Conservation (phyloP, 805 yeast genomes). For the Teunomyces tritomae region DNA sequence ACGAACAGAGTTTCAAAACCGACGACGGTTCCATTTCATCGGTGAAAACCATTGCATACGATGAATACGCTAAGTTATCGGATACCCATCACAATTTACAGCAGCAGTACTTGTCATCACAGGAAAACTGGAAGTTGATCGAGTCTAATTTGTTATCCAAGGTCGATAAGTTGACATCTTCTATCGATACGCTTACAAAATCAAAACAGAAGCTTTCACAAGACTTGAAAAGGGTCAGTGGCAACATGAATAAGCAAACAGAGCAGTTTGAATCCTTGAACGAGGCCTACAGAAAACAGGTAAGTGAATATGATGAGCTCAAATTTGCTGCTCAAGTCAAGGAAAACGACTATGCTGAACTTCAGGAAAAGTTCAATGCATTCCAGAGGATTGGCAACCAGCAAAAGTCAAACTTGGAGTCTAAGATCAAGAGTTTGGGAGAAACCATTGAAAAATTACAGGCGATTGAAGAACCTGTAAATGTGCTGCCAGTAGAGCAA, state of each 20-base stretch:
- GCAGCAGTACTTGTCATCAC: slow-evolving; percentile 69
- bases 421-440: slow-evolving; percentile 23
- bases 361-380: slow-evolving; percentile 29
- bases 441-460: slow-evolving; percentile 15
- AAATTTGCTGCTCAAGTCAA: slow-evolving; percentile 19
- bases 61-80: slow-evolving; percentile 41
- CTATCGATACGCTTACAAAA: slow-evolving; percentile 29
- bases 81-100: slow-evolving; percentile 58
- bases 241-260: slow-evolving; percentile 11
- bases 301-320: slow-evolving; percentile 12
- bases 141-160: slow-evolving; percentile 64
- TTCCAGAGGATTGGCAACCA: slow-evolving; percentile 29
- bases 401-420: slow-evolving; percentile 27
- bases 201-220: slow-evolving; percentile 26
- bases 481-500: slow-evolving; percentile 4
- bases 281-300: slow-evolving; percentile 17
- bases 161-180: slow-evolving; percentile 31
- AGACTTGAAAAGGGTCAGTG: slow-evolving; percentile 32
- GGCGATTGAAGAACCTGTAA: background rate
- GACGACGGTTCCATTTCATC: slow-evolving; percentile 4
- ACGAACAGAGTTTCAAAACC: slow-evolving; percentile 38
- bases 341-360: slow-evolving; percentile 19
- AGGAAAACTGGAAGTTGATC: slow-evolving; percentile 78
- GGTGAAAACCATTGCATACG: slow-evolving; percentile 31
- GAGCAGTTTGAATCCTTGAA: slow-evolving; percentile 24